A percentile compares a stretch with the other conserved stretches of the same genome.
These are phyloP conservation scores for Podaxis sp. DNA, from an alignment of 768 basidiomycete genomes.

Conservation along the genomic window DNA sequence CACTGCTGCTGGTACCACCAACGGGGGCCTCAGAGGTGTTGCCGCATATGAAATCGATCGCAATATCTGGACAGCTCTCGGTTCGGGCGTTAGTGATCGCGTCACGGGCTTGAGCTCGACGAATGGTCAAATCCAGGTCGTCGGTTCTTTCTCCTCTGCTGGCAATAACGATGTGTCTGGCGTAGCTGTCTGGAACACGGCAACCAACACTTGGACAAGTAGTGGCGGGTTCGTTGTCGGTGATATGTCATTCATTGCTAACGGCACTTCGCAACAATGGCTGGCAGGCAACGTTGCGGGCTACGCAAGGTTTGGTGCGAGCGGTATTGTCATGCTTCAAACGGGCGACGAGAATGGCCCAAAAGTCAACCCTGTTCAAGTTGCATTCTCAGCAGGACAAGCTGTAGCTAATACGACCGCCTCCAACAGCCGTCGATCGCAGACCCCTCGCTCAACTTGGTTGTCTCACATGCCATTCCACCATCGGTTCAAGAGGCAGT, in stretches of 20 bases:
- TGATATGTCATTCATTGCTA: constrained; percentile 66
- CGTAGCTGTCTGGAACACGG: constrained; percentile 74
- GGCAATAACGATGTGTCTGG: constrained; percentile 44
- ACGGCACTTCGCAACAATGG: constrained; percentile 64
- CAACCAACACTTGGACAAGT: constrained; percentile 63
- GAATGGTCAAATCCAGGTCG: constrained; percentile 56
- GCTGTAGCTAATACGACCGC: constrained; percentile 28
- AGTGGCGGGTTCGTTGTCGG: constrained; percentile 75
- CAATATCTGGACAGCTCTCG: constrained; percentile 68
- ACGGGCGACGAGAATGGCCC: constrained; percentile 61
- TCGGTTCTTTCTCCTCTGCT: constrained; percentile 72
- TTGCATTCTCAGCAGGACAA: constrained; percentile 48
- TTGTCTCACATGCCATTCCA: constrained; percentile 46
- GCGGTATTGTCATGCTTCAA: constrained; percentile 76
- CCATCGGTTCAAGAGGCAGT: constrained; percentile 53
- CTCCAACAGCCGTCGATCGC: constrained; percentile 38
- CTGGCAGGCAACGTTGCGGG: constrained; percentile 66
- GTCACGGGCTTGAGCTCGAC: constrained; percentile 62
- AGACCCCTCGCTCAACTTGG: constrained; percentile 43
- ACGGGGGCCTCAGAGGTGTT: constrained; percentile 55
- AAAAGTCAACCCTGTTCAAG: constrained; percentile 57
- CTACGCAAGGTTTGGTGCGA: constrained; percentile 66
- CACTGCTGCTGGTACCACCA: constrained; percentile 52
- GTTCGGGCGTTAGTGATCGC: constrained; percentile 72
- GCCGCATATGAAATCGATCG: constrained; percentile 69